Conservation (phyloP, 2,329 filamentous ascomycete species). For the Fusarium falciforme region DNA sequence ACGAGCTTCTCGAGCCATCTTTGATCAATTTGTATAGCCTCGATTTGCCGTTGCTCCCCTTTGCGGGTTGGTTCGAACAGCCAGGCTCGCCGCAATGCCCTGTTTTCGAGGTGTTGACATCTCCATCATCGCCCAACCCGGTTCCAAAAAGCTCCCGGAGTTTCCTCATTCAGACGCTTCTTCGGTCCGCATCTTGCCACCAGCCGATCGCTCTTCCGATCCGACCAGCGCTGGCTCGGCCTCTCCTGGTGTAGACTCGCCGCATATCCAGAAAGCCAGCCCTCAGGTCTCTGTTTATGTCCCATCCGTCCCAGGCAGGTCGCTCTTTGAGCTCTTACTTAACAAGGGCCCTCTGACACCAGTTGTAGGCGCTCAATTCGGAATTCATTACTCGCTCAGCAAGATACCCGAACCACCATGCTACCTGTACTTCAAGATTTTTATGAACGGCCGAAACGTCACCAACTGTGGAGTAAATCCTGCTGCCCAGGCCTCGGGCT, state of each 20-base stretch:
- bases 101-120: constrained; percentile 61
- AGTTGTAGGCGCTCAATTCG: constrained; percentile 62
- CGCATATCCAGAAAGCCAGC: constrained; percentile 47
- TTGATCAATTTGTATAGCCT: neutral
- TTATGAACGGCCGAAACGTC: constrained; percentile 65
- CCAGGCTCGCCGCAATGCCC: constrained; percentile 55
- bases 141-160: constrained; percentile 58
- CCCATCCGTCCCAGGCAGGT: constrained; percentile 63
- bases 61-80: neutral
- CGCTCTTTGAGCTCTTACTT: neutral
- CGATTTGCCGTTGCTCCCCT: neutral
- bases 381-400: constrained; percentile 60
- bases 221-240: constrained; percentile 23
- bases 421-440: constrained; percentile 66
- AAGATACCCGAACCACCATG: constrained; percentile 48
- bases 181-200: constrained; percentile 51
- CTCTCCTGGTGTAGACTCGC: neutral
- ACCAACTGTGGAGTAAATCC: constrained; percentile 64
- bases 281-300: constrained; percentile 67
- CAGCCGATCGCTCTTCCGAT: constrained; percentile 23
- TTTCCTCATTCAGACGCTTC: constrained; percentile 66
- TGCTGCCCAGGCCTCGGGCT: constrained; percentile 48
- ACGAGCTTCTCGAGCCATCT: neutral
- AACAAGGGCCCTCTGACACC: constrained; percentile 7
- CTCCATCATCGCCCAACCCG: constrained; percentile 53